These are phyloP conservation scores for Agrocybe praecox DNA, from an alignment of 768 basidiomycete genomes.

Conservation along the genomic window DNA sequence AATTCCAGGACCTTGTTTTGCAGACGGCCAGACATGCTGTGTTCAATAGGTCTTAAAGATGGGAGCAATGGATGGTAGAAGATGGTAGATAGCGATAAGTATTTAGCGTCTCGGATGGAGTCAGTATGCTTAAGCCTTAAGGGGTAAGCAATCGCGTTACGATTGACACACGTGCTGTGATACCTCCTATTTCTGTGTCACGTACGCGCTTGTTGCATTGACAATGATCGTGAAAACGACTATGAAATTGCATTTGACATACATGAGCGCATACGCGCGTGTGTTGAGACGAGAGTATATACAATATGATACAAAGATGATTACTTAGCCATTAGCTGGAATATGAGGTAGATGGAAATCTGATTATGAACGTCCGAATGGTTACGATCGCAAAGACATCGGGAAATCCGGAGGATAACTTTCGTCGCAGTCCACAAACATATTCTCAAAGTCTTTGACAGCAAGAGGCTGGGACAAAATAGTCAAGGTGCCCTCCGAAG, in stretches of 20 bases:
- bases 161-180: not conserved
- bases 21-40: slow-evolving; percentile 65
- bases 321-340: not conserved
- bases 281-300: not conserved
- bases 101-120: not conserved
- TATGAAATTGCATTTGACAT: not conserved
- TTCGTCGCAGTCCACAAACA: slow-evolving; percentile 41
- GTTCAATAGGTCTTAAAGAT: slow-evolving; percentile 4
- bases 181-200: not conserved
- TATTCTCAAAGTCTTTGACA: slow-evolving; percentile 43
- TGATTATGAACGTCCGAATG: not conserved
- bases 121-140: not conserved
- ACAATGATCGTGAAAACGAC: too few relatives aligned
- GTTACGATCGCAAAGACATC: slow-evolving; percentile 29
- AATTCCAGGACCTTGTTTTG: slow-evolving; percentile 56
- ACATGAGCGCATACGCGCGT: not conserved
- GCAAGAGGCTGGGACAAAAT: slow-evolving; percentile 25
- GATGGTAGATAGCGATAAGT: slow-evolving; percentile 16
- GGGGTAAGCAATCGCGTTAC: slow-evolving; percentile 10
- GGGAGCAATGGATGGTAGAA: slow-evolving; percentile 11
- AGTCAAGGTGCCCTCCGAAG: not conserved
- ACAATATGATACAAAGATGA: not conserved
- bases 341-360: not conserved
- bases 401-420: slow-evolving; percentile 47
- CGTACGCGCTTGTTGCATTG: not conserved